A percentile compares a stretch with the other conserved stretches of the same genome.
phyloP scores from a whole-genome alignment of 495 filamentous ascomycete species.

The Neurospora sp. region DNA sequence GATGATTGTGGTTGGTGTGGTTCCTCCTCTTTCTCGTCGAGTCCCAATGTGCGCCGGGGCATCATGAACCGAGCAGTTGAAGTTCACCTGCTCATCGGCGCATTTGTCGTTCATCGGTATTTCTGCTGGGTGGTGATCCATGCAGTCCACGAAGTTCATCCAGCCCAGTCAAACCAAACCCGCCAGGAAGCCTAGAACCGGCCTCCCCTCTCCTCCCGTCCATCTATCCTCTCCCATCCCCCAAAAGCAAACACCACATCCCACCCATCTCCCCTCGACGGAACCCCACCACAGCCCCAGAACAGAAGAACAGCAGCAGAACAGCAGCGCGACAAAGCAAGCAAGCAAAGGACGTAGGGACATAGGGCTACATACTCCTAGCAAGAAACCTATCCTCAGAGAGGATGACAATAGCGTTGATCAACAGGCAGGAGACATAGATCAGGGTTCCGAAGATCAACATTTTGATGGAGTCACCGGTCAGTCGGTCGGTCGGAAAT shows the following conservation, averaged over 20 bases:
- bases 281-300: not conserved
- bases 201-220: not conserved
- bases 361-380: constrained; percentile 55
- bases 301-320: not conserved
- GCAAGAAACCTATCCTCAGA: constrained; percentile 98
- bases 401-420: constrained; percentile 90
- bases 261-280: not conserved
- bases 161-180: not conserved
- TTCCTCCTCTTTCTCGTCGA: not conserved
- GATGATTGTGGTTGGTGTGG: not conserved
- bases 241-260: not conserved
- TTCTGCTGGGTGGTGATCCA: not conserved
- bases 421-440: constrained; percentile 73
- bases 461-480: constrained; percentile 33
- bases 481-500: not conserved
- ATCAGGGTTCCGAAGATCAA: constrained; percentile 64
- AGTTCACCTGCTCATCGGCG: not conserved
- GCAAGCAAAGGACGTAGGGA: not conserved
- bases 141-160: not conserved
- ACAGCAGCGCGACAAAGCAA: not conserved
- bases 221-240: no score
- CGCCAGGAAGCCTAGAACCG: not conserved
- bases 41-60: not conserved
- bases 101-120: not conserved
- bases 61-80: not conserved